These are phyloP conservation scores for Penicillium olsonii DNA, from an alignment of 2,329 filamentous ascomycete species.

Conservation along the genomic window DNA sequence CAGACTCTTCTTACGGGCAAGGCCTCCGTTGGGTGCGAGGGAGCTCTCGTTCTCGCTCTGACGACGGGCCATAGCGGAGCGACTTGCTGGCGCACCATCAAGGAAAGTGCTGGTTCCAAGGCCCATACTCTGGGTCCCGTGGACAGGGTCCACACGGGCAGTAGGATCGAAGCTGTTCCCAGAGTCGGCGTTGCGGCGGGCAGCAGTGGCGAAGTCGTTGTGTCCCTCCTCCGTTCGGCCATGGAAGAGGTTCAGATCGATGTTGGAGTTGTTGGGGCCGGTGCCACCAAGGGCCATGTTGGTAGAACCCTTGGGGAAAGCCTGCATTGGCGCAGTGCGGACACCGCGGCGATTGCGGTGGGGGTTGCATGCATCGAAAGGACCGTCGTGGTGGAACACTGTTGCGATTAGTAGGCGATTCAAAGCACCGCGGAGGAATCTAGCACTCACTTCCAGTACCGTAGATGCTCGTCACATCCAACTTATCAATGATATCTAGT, in stretches of 20 bases:
- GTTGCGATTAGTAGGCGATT: conserved; percentile 10
- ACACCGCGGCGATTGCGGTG: conserved; percentile 86
- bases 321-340: conserved; percentile 88
- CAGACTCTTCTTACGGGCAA: conserved; percentile 91
- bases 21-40: conserved; percentile 53
- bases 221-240: conserved; percentile 85
- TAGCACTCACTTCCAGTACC: conserved; percentile 76
- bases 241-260: conserved; percentile 86
- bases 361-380: conserved; percentile 94
- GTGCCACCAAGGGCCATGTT: conserved; percentile 91
- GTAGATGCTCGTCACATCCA: conserved; percentile 95
- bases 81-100: conserved; percentile 86
- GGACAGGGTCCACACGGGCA: conserved; percentile 68
- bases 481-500: conserved; percentile 90
- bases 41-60: conserved; percentile 66
- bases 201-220: conserved; percentile 66
- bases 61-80: conserved; percentile 72
- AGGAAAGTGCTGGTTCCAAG: conserved; percentile 94
- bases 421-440: not conserved
- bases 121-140: conserved; percentile 80
- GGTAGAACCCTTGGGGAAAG: conserved; percentile 86
- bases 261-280: conserved; percentile 76
- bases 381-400: conserved; percentile 98
- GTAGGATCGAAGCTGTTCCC: conserved; percentile 64
- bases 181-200: conserved; percentile 34